Evolutionary conservation across 2,329 filamentous ascomycete genomes (phyloP).

Genomic region (Epichloe gansuensis): DNA sequence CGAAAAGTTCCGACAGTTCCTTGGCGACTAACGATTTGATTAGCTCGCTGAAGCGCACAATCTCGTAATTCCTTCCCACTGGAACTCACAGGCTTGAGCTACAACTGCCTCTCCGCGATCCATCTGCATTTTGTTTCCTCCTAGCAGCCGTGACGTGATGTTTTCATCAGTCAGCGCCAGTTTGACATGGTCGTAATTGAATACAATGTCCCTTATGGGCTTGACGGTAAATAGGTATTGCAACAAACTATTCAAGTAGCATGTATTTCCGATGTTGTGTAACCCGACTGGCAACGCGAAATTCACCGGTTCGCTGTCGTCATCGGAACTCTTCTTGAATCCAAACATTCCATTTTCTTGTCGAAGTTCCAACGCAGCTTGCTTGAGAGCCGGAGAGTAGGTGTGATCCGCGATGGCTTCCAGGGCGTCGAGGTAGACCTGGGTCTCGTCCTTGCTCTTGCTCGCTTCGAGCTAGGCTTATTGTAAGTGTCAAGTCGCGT

Average conservation of each 20-base stretch:
- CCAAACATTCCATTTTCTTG: constrained; percentile 8
- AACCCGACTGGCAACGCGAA: constrained; percentile 67
- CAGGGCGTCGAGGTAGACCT: constrained; percentile 22
- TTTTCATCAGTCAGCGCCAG: constrained; percentile 53
- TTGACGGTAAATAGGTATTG: constrained; percentile 90
- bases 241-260: constrained; percentile 90
- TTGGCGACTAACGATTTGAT: constrained; percentile 49
- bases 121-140: constrained; percentile 44
- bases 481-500: neutral
- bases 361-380: constrained; percentile 15
- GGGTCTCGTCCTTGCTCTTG: constrained; percentile 16
- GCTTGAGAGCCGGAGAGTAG: constrained; percentile 12
- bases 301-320: constrained; percentile 13
- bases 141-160: constrained; percentile 57
- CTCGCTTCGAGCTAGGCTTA: constrained; percentile 14
- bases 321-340: constrained; percentile 5
- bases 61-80: neutral
- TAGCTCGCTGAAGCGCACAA: constrained; percentile 20
- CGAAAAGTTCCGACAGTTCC: constrained; percentile 59
- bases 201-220: constrained; percentile 65
- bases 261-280: constrained; percentile 92
- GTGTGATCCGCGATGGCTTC: constrained; percentile 22
- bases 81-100: constrained; percentile 59
- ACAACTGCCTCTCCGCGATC: constrained; percentile 45
- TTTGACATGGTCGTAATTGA: constrained; percentile 59